These are phyloP conservation scores for Aspergillus hancockii DNA, from an alignment of 495 filamentous ascomycete genomes.

Conservation along the genomic window DNA sequence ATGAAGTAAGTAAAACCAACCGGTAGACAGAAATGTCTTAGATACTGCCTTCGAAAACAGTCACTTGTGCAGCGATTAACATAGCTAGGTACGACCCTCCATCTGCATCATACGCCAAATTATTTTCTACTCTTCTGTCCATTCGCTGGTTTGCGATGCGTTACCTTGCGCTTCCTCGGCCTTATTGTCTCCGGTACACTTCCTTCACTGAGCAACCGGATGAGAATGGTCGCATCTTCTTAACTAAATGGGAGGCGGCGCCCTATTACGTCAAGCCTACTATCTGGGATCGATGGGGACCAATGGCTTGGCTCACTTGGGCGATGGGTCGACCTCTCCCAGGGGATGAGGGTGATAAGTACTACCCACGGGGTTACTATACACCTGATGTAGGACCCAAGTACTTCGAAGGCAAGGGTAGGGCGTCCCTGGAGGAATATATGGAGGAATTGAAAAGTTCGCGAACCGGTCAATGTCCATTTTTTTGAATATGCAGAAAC, in stretches of 20 bases:
- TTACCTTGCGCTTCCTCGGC: conserved; percentile 57
- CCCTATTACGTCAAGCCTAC: conserved; percentile 65
- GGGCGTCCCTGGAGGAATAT: conserved; percentile 34
- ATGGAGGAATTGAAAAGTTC: conserved; percentile 43
- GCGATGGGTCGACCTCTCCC: conserved; percentile 57
- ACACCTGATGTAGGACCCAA: conserved; percentile 60
- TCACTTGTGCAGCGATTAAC: conserved; percentile 2
- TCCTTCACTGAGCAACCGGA: conserved; percentile 46
- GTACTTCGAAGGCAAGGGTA: conserved; percentile 57
- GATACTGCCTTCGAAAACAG: conserved; percentile 6
- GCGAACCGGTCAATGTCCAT: conserved; percentile 56
- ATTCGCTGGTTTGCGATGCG: conserved; percentile 55
- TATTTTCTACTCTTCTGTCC: conserved; percentile 46
- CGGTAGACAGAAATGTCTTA: conserved; percentile 4
- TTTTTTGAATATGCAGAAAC: conserved; percentile 22
- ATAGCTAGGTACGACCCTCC: conserved; percentile 47
- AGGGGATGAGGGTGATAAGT: conserved; percentile 58
- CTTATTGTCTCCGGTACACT: conserved; percentile 40
- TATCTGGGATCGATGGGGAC: conserved; percentile 62
- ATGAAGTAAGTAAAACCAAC: conserved; percentile 55
- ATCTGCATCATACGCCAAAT: conserved; percentile 27
- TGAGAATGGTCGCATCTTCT: conserved; percentile 48
- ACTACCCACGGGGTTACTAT: conserved; percentile 58
- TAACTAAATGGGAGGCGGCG: conserved; percentile 49
- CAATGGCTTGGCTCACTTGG: conserved; percentile 53